phyloP scores from a whole-genome alignment of 345 rosid species.

The Excoecaria agallocha region DNA sequence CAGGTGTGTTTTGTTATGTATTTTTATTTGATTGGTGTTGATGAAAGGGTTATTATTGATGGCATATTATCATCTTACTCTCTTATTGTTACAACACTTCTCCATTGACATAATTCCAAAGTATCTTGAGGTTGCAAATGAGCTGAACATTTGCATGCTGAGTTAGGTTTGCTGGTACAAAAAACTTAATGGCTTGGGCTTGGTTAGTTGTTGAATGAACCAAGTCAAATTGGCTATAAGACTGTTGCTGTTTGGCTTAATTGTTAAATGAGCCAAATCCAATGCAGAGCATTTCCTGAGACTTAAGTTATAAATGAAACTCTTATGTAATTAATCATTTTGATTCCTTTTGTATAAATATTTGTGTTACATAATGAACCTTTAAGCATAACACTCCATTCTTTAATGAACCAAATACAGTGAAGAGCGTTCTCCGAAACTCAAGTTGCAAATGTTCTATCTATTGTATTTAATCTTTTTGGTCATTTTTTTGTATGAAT shows the following conservation, averaged over 20 bases:
- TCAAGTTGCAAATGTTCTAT: not conserved
- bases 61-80: not conserved
- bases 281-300: not conserved
- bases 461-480: not conserved
- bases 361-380: not conserved
- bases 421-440: not conserved
- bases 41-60: not conserved
- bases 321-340: not conserved
- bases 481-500: not conserved
- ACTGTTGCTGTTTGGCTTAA: not conserved
- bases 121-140: not conserved
- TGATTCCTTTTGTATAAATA: not conserved
- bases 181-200: not conserved
- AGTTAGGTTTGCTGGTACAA: not conserved
- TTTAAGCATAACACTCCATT: not conserved
- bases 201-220: not conserved
- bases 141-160: not conserved
- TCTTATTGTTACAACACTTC: not conserved
- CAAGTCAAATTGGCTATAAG: not conserved
- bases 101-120: no score
- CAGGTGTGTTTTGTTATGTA: slow-evolving; percentile 53
- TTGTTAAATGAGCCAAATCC: not conserved
- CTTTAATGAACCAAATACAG: not conserved
- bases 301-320: not conserved
- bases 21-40: not conserved